Percentiles rank a stretch among this genome's conserved stretches.
phyloP scores from a whole-genome alignment of 1,284 basidiomycete species.

The Malassezia slooffiae region DNA sequence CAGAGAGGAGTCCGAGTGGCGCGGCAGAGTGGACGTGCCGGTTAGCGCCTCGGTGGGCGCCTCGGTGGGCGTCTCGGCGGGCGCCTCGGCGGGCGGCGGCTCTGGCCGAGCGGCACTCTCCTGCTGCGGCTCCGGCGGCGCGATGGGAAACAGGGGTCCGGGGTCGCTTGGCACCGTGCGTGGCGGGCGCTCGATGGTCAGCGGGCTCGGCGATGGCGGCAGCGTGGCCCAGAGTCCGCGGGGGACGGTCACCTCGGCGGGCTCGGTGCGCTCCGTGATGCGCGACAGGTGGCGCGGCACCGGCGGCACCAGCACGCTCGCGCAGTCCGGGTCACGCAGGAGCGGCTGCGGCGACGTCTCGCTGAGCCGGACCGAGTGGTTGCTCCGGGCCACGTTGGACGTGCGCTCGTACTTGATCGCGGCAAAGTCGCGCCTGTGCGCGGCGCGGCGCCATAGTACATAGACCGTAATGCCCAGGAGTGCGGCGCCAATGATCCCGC shows the following conservation, averaged over 20 bases:
- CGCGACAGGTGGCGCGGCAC: constrained; percentile 3
- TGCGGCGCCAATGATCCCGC: not conserved
- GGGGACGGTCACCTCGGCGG: not conserved
- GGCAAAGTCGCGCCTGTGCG: not conserved
- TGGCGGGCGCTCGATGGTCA: not conserved
- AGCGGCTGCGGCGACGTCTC: not conserved
- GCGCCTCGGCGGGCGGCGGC: too few species aligned
- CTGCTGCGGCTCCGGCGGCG: not conserved
- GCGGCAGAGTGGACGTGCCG: too few species aligned
- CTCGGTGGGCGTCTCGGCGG: too few species aligned
- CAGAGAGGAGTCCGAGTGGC: too few species aligned
- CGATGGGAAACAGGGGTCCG: not conserved
- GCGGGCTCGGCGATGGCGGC: not conserved
- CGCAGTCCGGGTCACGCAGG: not conserved
- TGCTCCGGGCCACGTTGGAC: not conserved
- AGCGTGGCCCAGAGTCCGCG: not conserved
- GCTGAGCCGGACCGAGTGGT: not conserved
- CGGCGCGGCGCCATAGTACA: not conserved
- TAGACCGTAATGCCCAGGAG: not conserved
- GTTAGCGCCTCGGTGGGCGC: too few species aligned
- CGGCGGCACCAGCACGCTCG: not conserved
- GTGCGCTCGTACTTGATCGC: not conserved
- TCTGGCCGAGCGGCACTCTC: too few species aligned
- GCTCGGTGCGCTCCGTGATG: constrained; percentile 10
- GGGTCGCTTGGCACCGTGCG: not conserved